phyloP scores from a whole-genome alignment of 768 basidiomycete species.

The Crassisporium funariophilum region DNA sequence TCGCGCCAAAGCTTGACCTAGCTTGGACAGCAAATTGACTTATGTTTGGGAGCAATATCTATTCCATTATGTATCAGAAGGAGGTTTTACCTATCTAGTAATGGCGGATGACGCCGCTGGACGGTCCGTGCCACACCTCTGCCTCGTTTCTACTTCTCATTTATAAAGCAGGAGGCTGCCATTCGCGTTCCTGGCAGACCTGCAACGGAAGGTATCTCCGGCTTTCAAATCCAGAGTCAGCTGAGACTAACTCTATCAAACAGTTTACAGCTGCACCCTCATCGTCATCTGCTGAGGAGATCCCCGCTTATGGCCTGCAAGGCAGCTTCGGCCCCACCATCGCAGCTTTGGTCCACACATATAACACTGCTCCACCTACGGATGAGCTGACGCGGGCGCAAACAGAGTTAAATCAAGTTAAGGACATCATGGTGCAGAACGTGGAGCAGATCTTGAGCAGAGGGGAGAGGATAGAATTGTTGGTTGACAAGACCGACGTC shows the following conservation, averaged over 20 bases:
- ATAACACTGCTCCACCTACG: constrained; percentile 83
- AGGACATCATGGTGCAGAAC: constrained; percentile 98
- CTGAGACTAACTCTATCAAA: not conserved
- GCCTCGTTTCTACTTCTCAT: constrained; percentile 5
- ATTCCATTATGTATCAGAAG: constrained; percentile 92
- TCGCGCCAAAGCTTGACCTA: constrained; percentile 13
- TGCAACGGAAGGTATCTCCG: constrained; percentile 69
- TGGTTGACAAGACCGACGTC: constrained; percentile 96
- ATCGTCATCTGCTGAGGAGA: constrained; percentile 57
- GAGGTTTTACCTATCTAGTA: constrained; percentile 84
- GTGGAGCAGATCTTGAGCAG: constrained; percentile 94
- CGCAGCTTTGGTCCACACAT: constrained; percentile 78
- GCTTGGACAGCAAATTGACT: constrained; percentile 62
- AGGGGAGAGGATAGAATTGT: constrained; percentile 92
- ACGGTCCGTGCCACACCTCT: constrained; percentile 50
- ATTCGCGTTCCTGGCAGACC: constrained; percentile 87
- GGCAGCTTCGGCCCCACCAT: constrained; percentile 71
- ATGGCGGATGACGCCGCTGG: constrained; percentile 95
- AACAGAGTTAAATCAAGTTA: constrained; percentile 85
- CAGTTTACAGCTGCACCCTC: constrained; percentile 68
- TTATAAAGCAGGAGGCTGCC: constrained; percentile 83
- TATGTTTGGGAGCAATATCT: constrained; percentile 94
- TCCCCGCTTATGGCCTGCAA: constrained; percentile 68
- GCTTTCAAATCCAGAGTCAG: constrained; percentile 4
- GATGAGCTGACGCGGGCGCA: constrained; percentile 93